These are phyloP conservation scores for Magnolia sinica DNA, from an alignment of 164 flowering plant genomes.

Conservation along the genomic window DNA sequence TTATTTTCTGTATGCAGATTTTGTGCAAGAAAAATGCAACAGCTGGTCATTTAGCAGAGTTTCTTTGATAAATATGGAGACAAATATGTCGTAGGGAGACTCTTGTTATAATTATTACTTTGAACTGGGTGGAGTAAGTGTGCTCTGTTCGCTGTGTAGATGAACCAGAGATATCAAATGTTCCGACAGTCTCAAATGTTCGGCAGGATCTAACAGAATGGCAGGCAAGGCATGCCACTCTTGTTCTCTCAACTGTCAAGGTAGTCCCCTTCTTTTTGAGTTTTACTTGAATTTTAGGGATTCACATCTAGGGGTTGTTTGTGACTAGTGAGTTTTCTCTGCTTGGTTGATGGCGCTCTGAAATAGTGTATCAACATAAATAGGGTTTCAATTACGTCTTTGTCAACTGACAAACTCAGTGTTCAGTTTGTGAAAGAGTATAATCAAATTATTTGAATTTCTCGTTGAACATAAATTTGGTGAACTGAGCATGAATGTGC, in stretches of 20 bases:
- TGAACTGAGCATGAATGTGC: too few species aligned
- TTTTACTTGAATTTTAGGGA: not conserved
- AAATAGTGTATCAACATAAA: not conserved
- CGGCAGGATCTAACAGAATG: conserved; percentile 88
- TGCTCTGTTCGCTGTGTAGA: conserved; percentile 40
- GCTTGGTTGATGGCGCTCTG: not conserved
- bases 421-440: not conserved
- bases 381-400: too few species aligned
- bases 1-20: too few species aligned
- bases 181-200: conserved; percentile 73
- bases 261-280: conserved; percentile 27
- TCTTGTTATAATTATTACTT: too few species aligned
- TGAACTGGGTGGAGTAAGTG: not conserved
- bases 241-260: conserved; percentile 85
- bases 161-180: conserved; percentile 56
- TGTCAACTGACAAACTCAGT: not conserved
- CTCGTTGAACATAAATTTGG: too few species aligned
- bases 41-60: too few species aligned
- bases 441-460: too few species aligned
- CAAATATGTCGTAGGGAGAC: not conserved
- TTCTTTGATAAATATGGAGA: not conserved
- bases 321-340: not conserved
- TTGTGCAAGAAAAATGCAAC: too few species aligned
- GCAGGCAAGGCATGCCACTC: conserved; percentile 84
- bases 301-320: too few species aligned